Evolutionary conservation across 2,329 filamentous ascomycete genomes (phyloP).

Genomic region (Teratosphaeria gauchensis): DNA sequence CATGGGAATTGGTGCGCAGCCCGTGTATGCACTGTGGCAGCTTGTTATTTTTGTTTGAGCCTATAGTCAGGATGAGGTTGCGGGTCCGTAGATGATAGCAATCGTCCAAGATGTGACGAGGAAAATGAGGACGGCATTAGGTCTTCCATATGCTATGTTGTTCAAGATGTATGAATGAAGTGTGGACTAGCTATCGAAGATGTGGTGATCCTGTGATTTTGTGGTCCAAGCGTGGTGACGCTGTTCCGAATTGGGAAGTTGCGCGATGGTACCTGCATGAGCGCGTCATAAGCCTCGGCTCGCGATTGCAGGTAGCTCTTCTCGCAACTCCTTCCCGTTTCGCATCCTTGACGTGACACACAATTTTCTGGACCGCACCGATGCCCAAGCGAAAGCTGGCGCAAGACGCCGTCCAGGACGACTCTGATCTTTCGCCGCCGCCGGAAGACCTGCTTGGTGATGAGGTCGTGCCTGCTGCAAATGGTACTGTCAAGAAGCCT

Average conservation of each 20-base stretch:
- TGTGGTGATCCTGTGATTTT: too few relatives aligned
- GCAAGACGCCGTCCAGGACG: constrained; percentile 5
- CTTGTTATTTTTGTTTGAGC: not conserved
- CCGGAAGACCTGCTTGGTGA: constrained; percentile 9
- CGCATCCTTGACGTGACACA: not conserved
- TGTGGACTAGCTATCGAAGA: too few relatives aligned
- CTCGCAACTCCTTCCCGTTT: not conserved
- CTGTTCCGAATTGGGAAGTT: not conserved
- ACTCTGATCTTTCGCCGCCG: constrained; percentile 13
- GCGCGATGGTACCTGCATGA: not conserved
- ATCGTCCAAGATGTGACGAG: not conserved
- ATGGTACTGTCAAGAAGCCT: not conserved
- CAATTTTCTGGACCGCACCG: not conserved
- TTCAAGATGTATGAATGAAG: too few relatives aligned
- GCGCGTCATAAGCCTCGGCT: not conserved
- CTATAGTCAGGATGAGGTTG: not conserved
- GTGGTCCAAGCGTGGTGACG: too few relatives aligned
- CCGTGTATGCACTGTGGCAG: not conserved
- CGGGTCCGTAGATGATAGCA: not conserved
- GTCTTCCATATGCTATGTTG: too few relatives aligned
- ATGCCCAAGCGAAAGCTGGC: constrained; percentile 20
- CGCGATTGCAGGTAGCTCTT: not conserved
- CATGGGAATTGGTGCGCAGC: not conserved
- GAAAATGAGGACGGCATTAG: too few relatives aligned
- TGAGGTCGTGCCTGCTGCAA: not conserved